These are phyloP conservation scores for Citrus unshiu DNA, from an alignment of 345 rosid genomes.

Conservation along the genomic window DNA sequence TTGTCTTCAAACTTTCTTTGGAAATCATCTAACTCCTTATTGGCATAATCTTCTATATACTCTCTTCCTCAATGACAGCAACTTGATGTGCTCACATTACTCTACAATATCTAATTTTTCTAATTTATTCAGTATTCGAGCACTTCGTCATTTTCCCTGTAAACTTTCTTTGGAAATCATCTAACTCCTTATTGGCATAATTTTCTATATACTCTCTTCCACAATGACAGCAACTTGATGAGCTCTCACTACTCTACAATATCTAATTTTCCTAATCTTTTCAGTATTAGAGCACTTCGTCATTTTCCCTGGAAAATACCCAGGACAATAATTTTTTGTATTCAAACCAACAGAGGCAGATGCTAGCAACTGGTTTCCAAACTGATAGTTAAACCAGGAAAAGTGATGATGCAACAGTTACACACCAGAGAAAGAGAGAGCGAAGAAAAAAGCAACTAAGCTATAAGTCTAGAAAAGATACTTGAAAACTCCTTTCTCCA, in stretches of 20 bases:
- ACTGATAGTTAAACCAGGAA: not conserved
- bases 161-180: not conserved
- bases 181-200: not conserved
- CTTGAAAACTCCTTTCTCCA: too few species aligned
- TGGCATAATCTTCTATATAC: not conserved
- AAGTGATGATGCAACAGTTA: not conserved
- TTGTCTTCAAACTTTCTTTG: not conserved
- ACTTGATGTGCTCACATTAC: not conserved
- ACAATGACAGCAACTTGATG: not conserved
- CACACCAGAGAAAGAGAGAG: too few species aligned
- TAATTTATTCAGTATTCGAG: not conserved
- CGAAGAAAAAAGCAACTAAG: too few species aligned
- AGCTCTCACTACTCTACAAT: not conserved
- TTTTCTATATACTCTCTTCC: not conserved
- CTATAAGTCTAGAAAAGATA: too few species aligned
- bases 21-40: not conserved
- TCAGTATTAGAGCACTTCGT: not conserved
- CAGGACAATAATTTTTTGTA: not conserved
- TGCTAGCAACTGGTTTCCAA: not conserved
- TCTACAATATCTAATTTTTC: not conserved
- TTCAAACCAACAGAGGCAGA: not conserved
- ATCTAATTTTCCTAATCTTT: not conserved
- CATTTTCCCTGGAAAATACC: too few species aligned
- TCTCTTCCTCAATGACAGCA: not conserved
- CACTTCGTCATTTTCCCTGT: not conserved